Base-by-base conservation (phyloP, 495 filamentous ascomycete species). In the Daldinia vernicosa region DNA sequence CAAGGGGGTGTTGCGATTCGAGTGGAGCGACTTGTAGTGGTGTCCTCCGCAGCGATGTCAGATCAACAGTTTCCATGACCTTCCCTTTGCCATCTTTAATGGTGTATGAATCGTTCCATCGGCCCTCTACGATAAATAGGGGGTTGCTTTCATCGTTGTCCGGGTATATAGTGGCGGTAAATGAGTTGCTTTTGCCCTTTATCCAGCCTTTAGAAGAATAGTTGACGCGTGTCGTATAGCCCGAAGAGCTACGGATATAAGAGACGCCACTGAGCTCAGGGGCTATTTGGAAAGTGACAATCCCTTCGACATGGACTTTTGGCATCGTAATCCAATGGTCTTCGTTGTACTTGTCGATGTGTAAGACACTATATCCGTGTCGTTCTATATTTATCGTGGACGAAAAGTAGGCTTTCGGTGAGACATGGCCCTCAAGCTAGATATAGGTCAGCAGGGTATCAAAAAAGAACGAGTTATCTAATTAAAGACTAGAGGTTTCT, bases 191-290 rank as follows among this genome's bases (percentile, higher is more conserved):
- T 83, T 92, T 94, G 17, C 93, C 93, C 59, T 87, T 89, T 26
- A 96, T 43, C 92, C 91, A 96, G 26, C 93, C 93, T 79, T 90
- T 91, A 66, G 90, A 89, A 47, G 83, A 88, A 79, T 93, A 96
- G 75, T 92, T 89, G 74, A 96, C 92, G 74, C 91, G 91, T 17
- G 91, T 83, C 51, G 90, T 86, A 78, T 90, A 94, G 64, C 93
- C 93, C 4, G 86, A 88, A 45, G 88, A 91, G 72, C 89, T 91
- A 47, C 83, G 82, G 71, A 96, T 96, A 75, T 89, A 90, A 69
- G 88, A 89, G 47, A 81, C 82, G 70, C 87, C 89, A 70, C 91
- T 90, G 12, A 96, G 86, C 76, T 96, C 93, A 56, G 94, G 90
- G 71, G 88, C 93, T 3, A 92, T 91, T 4, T 89, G 87, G 50